Base-by-base conservation (phyloP, 345 rosid species). In the Lepidium aucheri region DNA sequence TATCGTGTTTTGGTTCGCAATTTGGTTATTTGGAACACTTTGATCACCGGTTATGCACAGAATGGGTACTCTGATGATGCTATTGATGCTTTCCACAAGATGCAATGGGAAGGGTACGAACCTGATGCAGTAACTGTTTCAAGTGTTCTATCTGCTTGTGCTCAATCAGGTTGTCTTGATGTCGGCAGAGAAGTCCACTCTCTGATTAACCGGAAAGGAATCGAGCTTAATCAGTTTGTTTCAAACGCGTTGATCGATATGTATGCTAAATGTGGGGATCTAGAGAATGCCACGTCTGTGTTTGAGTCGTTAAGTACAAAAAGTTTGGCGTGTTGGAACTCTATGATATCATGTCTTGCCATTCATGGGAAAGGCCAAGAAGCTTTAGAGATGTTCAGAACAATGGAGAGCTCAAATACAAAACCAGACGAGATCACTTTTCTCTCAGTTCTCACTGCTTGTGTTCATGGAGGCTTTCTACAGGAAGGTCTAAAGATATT, bases 221-320 rank as follows among this genome's bases (percentile, higher is more conserved):
- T 84, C 4, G 76, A 78, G 73, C 78, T 65, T 36, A 87, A 84
- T 60, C 76, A 68, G 72, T 86, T 86, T 45, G 80, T 90, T 76
- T 63, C 74, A 50, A 86, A 79, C 67, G 79, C 84, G 0, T 76
- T 88, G 45, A 73, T 91, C 44, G 95, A 85, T 45, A 89, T 84
- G 96, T 85, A 89, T 70, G 84, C 85, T 2, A 91, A 89, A 68
- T 85, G 98, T 10, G 95, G 96, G 52, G 88, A 85, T 72, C 69
- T 89, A 75, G 65, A 30, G 50, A 75, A 56, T 69, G 91, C 92
- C 0, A 80, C 66, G 53, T 74, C 49, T 1, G 78, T 88, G 17
- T 91, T 88, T 68, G 86, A 80, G 65, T 69, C 75, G n/a, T 76
- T 82, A 74, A 60, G 33, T 16, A 4, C 12, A 33, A 85, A 77